Percentiles rank a stretch among this genome's conserved stretches.
Evolutionary conservation across 2,329 filamentous ascomycete species (phyloP).

Genomic region (Stylonectria norvegica): DNA sequence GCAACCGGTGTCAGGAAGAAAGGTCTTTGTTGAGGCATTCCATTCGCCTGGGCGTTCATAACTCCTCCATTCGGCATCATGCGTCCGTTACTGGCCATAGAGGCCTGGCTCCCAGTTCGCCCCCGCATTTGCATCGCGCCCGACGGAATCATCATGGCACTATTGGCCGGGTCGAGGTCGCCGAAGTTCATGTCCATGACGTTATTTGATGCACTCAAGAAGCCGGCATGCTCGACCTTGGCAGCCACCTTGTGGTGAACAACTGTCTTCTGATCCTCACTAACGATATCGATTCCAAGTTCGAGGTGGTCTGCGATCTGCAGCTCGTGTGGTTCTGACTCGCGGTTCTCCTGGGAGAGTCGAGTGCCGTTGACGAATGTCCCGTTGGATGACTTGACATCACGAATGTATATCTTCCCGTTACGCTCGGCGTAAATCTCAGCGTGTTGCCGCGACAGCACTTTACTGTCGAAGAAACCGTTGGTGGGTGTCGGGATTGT

Average conservation of each 20-base stretch:
- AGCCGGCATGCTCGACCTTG: slow-evolving; percentile 92
- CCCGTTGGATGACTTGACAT: slow-evolving; percentile 97
- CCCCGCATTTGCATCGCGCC: slow-evolving; percentile 69
- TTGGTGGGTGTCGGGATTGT: slow-evolving; percentile 87
- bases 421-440: slow-evolving; percentile 86
- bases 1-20: slow-evolving; percentile 87
- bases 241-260: slow-evolving; percentile 98
- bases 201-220: slow-evolving; percentile 70
- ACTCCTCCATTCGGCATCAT: slow-evolving; percentile 48
- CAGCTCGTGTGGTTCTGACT: slow-evolving; percentile 92
- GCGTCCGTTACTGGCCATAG: slow-evolving; percentile 59
- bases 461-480: slow-evolving; percentile 97
- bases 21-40: slow-evolving; percentile 69
- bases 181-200: slow-evolving; percentile 88
- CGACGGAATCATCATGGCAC: slow-evolving; percentile 66
- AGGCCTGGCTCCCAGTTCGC: slow-evolving; percentile 64
- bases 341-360: slow-evolving; percentile 88
- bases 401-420: slow-evolving; percentile 91
- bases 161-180: slow-evolving; percentile 79
- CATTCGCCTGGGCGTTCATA: slow-evolving; percentile 52
- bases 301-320: slow-evolving; percentile 90
- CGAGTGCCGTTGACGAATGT: slow-evolving; percentile 95
- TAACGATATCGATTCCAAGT: slow-evolving; percentile 96
- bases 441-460: slow-evolving; percentile 91
- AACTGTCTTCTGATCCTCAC: slow-evolving; percentile 96